A percentile compares a stretch with the other conserved stretches of the same genome.
Evolutionary conservation across 2,329 filamentous ascomycete species (phyloP).

Genomic region (Botrytis squamosa): DNA sequence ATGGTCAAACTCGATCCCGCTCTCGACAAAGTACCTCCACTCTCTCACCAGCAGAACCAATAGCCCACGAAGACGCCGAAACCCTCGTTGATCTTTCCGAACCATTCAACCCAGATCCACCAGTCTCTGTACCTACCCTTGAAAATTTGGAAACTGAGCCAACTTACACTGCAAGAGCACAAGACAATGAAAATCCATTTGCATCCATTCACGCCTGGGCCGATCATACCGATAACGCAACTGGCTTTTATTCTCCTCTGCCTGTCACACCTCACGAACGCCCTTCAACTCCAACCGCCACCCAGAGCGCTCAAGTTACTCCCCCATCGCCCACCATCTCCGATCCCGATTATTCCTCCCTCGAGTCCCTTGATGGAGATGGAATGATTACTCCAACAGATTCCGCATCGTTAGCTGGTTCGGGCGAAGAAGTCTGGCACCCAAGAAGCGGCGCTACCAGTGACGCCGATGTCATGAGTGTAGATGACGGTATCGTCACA

Average conservation of each 20-base stretch:
- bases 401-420: conserved; percentile 54
- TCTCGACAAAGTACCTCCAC: conserved; percentile 29
- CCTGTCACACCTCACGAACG: conserved; percentile 45
- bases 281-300: conserved; percentile 37
- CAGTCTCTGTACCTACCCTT: conserved; percentile 32
- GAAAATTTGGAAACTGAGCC: conserved; percentile 34
- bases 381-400: conserved; percentile 59
- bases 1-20: conserved; percentile 25
- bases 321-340: conserved; percentile 32
- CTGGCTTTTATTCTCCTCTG: conserved; percentile 60
- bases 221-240: conserved; percentile 41
- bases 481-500: conserved; percentile 58
- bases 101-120: conserved; percentile 29
- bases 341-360: conserved; percentile 28
- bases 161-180: conserved; percentile 51
- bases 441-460: conserved; percentile 42
- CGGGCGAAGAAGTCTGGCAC: conserved; percentile 45
- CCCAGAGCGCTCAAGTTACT: conserved; percentile 20
- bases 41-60: conserved; percentile 21
- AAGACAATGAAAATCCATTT: conserved; percentile 51
- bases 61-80: conserved; percentile 23
- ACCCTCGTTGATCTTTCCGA: conserved; percentile 37
- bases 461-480: conserved; percentile 57
- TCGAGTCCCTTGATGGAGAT: conserved; percentile 42
- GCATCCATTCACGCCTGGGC: conserved; percentile 66